A percentile compares a stretch with the other conserved stretches of the same genome.
Evolutionary conservation across 805 yeast genomes (phyloP).

Genomic region (Saturnispora dispora): DNA sequence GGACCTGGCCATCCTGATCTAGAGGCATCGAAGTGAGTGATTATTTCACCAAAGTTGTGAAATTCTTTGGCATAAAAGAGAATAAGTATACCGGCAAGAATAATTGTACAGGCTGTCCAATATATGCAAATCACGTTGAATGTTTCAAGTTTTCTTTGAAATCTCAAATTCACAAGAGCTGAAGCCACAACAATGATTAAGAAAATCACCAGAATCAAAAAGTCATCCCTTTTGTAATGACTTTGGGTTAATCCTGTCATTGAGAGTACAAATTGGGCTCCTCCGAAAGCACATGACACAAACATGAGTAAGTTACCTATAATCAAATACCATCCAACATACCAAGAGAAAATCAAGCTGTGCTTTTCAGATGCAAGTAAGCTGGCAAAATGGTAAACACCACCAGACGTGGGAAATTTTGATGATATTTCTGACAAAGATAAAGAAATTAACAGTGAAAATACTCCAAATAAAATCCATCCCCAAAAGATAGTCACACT

Average conservation of each 20-base stretch:
- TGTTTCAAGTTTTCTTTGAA: slow-evolving; percentile 49
- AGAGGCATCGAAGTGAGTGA: slow-evolving; percentile 60
- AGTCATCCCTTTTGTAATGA: slow-evolving; percentile 47
- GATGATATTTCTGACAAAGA: slow-evolving; percentile 72
- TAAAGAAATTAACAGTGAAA: slow-evolving; percentile 55
- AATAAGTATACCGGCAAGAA: slow-evolving; percentile 56
- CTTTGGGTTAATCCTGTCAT: slow-evolving; percentile 54
- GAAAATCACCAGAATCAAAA: slow-evolving; percentile 49
- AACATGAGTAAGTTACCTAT: slow-evolving; percentile 76
- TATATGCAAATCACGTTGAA: slow-evolving; percentile 62
- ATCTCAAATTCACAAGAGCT: slow-evolving; percentile 53
- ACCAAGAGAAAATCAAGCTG: slow-evolving; percentile 59
- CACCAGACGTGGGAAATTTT: slow-evolving; percentile 69
- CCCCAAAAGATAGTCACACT: slow-evolving; percentile 71
- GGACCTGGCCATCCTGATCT: slow-evolving; percentile 70
- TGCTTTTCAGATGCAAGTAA: slow-evolving; percentile 51
- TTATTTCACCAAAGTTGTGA: slow-evolving; percentile 48
- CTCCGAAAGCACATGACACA: slow-evolving; percentile 64
- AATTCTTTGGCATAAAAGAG: slow-evolving; percentile 49
- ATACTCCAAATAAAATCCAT: slow-evolving; percentile 56
- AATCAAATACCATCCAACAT: slow-evolving; percentile 66
- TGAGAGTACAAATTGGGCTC: slow-evolving; percentile 63
- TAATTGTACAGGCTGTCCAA: slow-evolving; percentile 66
- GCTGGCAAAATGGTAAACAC: slow-evolving; percentile 70
- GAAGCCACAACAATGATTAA: slow-evolving; percentile 47